Conservation (phyloP, 2,329 filamentous ascomycete species). For the Domatiomyces globalis region DNA sequence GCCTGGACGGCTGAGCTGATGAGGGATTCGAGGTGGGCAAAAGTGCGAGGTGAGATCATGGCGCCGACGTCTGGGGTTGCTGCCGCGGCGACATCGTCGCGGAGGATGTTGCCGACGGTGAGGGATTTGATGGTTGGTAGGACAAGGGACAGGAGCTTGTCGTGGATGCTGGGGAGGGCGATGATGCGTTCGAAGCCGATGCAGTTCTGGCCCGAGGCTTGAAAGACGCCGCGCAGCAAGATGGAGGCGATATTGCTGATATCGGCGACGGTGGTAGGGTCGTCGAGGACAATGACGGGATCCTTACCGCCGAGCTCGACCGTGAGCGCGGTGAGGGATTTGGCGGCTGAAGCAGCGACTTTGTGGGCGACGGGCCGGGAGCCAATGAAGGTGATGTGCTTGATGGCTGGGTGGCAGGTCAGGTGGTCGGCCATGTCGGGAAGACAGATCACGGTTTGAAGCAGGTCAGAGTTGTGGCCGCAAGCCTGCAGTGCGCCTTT, state of each 20-base stretch:
- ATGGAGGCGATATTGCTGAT: constrained; percentile 64
- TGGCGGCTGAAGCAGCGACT: constrained; percentile 75
- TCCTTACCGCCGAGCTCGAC: constrained; percentile 94
- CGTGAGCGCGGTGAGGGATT: constrained; percentile 70
- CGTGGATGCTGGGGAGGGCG: constrained; percentile 61
- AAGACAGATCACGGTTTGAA: constrained; percentile 81
- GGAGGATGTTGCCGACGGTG: constrained; percentile 57
- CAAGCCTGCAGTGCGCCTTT: constrained; percentile 67
- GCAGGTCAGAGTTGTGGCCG: constrained; percentile 64
- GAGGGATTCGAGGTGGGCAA: constrained; percentile 60
- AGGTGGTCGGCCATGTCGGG: constrained; percentile 66
- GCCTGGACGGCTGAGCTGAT: constrained; percentile 61
- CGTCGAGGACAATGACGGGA: constrained; percentile 76
- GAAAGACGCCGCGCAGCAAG: constrained; percentile 83
- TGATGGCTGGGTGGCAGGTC: constrained; percentile 69
- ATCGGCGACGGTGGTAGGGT: constrained; percentile 42
- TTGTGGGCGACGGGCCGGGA: constrained; percentile 74
- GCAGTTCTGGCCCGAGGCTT: constrained; percentile 83
- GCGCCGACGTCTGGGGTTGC: constrained; percentile 60
- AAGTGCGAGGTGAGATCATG: constrained; percentile 67
- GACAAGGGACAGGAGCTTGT: constrained; percentile 55
- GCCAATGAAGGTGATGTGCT: constrained; percentile 92
- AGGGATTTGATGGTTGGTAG: constrained; percentile 59
- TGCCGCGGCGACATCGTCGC: constrained; percentile 24
- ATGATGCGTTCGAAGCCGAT: constrained; percentile 93